A percentile compares a stretch with the other conserved stretches of the same genome.
Conservation (phyloP, 192 early-diverging fungal species). For the Spizellomyces sp. region DNA sequence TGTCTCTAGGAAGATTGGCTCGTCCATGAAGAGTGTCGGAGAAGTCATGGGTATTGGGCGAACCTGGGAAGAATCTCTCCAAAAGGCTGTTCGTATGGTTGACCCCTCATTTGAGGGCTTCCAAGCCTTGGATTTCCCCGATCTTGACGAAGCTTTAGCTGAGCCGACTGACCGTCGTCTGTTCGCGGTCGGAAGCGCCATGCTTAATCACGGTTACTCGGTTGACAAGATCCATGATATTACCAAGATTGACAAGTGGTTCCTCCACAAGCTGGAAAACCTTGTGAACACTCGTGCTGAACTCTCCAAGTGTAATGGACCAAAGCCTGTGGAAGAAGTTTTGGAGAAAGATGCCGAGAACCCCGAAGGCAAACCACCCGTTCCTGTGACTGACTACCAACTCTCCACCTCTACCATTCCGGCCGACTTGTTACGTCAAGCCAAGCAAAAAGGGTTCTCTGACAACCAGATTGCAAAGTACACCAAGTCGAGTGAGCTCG, state of each 20-base stretch:
- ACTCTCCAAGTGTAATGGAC: slow-evolving; percentile 45
- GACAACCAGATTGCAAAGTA: slow-evolving; percentile 81
- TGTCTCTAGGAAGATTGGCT: slow-evolving; percentile 82
- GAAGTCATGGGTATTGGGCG: slow-evolving; percentile 99
- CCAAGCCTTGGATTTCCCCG: slow-evolving; percentile 51
- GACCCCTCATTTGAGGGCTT: slow-evolving; percentile 92
- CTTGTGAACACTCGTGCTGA: slow-evolving; percentile 64
- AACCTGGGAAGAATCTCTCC: slow-evolving; percentile 93
- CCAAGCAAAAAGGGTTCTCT: slow-evolving; percentile 89
- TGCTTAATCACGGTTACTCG: slow-evolving; percentile 75
- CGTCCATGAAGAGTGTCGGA: slow-evolving; percentile 94
- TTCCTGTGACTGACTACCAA: slow-evolving; percentile 39
- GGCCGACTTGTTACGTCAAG: slow-evolving; percentile 60
- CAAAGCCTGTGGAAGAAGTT: slow-evolving; percentile 18
- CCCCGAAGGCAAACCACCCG: slow-evolving; percentile 30
- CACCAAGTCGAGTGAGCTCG: slow-evolving; percentile 51
- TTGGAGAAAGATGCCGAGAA: slow-evolving; percentile 26
- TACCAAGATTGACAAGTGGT: slow-evolving; percentile 91
- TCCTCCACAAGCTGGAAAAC: slow-evolving; percentile 85
- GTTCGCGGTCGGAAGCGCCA: slow-evolving; percentile 81
- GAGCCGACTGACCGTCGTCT: slow-evolving; percentile 81
- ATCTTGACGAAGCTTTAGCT: slow-evolving; percentile 65
- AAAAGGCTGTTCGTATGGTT: slow-evolving; percentile 96
- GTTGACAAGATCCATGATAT: slow-evolving; percentile 78
- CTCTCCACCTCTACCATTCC: slow-evolving; percentile 55